phyloP scores from a whole-genome alignment of 164 flowering plant species.

The Vitis amurensis region DNA sequence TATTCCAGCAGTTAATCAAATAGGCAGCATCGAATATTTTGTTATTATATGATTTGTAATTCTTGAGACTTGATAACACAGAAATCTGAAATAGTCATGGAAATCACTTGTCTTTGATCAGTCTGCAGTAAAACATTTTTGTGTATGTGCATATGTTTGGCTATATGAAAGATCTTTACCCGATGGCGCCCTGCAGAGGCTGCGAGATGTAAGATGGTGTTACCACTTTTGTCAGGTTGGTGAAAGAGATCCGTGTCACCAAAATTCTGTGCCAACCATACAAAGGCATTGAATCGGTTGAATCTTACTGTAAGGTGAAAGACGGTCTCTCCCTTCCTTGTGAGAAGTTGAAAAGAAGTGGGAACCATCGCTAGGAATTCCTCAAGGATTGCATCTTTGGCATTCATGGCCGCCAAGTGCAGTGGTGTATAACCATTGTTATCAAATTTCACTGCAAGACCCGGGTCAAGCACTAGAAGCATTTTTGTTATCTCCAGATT shows the following conservation, averaged over 20 bases:
- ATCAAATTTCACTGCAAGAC: constrained; percentile 8
- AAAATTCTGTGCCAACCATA: constrained; percentile 1
- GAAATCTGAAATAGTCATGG: background rate
- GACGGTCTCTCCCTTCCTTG: constrained; percentile 22
- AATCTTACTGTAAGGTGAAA: constrained; percentile 21
- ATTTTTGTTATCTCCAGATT: constrained; percentile 12
- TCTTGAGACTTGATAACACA: background rate
- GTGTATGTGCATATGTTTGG: too few species aligned
- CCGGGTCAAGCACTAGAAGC: constrained; percentile 12
- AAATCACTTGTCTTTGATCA: background rate
- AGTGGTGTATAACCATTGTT: constrained; percentile 23
- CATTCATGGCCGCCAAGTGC: constrained; percentile 25
- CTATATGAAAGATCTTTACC: constrained; percentile 6
- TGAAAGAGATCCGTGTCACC: constrained; percentile 2
- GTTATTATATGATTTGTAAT: background rate
- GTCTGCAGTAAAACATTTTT: too few species aligned
- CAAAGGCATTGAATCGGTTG: constrained; percentile 8
- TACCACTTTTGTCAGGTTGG: constrained; percentile 15
- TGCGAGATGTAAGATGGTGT: constrained; percentile 27
- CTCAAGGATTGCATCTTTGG: constrained; percentile 6
- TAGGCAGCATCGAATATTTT: background rate
- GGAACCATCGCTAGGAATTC: constrained; percentile 12
- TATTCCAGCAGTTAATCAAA: background rate
- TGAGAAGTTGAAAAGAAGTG: constrained; percentile 4
- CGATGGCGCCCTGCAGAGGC: constrained; percentile 1